These are phyloP conservation scores for Letharia lupina DNA, from an alignment of 495 filamentous ascomycete genomes.

Conservation along the genomic window DNA sequence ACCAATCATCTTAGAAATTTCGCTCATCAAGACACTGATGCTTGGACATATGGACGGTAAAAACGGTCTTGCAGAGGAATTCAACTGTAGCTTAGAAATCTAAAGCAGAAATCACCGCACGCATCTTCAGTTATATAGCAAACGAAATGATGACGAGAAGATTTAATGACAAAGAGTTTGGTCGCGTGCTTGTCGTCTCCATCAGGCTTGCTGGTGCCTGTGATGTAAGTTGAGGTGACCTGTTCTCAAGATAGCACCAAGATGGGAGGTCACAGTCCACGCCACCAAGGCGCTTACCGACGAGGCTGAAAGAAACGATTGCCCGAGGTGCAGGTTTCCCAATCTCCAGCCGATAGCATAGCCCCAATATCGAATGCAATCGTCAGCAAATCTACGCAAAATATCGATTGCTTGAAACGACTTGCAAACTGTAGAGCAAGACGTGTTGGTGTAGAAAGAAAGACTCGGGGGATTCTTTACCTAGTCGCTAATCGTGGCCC, in stretches of 20 bases:
- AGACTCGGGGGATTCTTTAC: no score
- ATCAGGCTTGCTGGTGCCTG: conserved; percentile 7
- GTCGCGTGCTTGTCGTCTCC: conserved; percentile 3
- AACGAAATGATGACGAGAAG: conserved; percentile 5
- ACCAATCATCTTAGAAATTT: neutral
- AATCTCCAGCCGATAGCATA: neutral
- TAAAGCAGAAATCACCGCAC: neutral
- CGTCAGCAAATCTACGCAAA: neutral
- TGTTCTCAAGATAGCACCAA: conserved; percentile 7
- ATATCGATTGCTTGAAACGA: neutral
- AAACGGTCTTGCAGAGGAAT: neutral
- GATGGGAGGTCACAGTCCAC: conserved; percentile 10
- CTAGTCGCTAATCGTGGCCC: no score
- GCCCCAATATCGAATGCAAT: neutral
- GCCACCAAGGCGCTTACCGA: conserved; percentile 8
- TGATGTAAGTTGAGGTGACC: neutral
- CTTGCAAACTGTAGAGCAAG: neutral
- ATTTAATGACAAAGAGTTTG: neutral
- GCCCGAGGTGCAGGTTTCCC: conserved; percentile 3
- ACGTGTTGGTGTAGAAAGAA: neutral
- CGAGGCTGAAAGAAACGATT: conserved; percentile 12
- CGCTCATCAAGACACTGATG: neutral
- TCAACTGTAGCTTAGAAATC: neutral
- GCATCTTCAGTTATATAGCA: neutral
- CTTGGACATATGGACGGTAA: neutral